Percentiles rank a stretch among this genome's conserved stretches.
Evolutionary conservation across 106 monocot species (phyloP).

Genomic region (Acorus gramineus): DNA sequence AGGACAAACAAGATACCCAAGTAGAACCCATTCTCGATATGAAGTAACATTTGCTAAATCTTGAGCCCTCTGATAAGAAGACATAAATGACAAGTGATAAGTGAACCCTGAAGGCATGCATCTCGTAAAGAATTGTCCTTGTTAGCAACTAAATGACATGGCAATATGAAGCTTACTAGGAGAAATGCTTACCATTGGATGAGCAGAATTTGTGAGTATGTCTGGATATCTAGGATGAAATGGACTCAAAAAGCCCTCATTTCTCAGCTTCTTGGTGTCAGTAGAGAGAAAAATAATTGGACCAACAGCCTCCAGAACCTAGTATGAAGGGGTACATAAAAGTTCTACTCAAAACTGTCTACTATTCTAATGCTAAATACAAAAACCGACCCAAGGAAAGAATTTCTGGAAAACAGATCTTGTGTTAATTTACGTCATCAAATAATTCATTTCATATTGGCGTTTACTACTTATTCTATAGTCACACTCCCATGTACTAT

Average conservation of each 20-base stretch:
- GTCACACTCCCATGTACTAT: no score
- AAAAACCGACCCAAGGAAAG: background rate
- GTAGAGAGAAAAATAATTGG: conserved; percentile 93
- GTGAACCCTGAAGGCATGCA: no score
- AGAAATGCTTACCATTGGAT: conserved; percentile 62
- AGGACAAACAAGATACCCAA: conserved; percentile 97
- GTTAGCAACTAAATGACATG: no score
- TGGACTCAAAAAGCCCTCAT: conserved; percentile 97
- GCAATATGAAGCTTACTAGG: background rate
- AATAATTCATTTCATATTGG: no score
- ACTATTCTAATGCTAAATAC: background rate
- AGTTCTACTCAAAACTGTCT: background rate
- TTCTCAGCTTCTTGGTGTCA: conserved; percentile 91
- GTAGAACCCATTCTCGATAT: conserved; percentile 91
- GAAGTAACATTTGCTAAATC: conserved; percentile 95
- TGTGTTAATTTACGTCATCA: no score
- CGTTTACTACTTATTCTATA: no score
- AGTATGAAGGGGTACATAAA: conserved; percentile 6
- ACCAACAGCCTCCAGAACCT: conserved; percentile 96
- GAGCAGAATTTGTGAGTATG: conserved; percentile 98
- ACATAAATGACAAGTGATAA: background rate
- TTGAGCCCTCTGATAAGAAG: conserved; percentile 74
- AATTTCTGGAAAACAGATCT: background rate
- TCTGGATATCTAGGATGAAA: conserved; percentile 99
- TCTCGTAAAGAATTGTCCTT: no score